Conservation (phyloP, 768 basidiomycete genomes). For the Agaricus sinodeliciosus region DNA sequence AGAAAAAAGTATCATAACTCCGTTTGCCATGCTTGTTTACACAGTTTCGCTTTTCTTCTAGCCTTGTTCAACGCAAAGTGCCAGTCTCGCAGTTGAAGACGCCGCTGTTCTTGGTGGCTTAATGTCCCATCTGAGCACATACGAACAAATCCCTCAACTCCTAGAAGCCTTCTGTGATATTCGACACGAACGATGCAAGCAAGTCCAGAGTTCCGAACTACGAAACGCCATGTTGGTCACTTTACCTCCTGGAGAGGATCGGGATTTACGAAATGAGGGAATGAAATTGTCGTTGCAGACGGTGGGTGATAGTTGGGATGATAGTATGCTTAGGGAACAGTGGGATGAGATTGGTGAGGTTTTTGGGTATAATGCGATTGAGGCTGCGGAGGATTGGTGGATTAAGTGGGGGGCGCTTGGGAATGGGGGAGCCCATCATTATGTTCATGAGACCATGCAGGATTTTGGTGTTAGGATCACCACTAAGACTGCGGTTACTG, state of each 20-base stretch:
- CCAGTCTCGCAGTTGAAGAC: conserved; percentile 47
- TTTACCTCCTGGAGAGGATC: conserved; percentile 35
- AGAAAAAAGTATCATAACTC: too few relatives aligned
- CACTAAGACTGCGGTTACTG: conserved; percentile 13
- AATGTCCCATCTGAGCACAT: conserved; percentile 38
- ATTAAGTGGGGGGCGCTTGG: conserved; percentile 43
- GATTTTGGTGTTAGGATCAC: conserved; percentile 15
- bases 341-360: conserved; percentile 43
- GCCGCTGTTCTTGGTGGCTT: conserved; percentile 48
- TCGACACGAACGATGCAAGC: conserved; percentile 36
- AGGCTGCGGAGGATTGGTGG: conserved; percentile 56
- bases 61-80: conserved; percentile 43
- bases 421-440: conserved; percentile 19
- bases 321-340: conserved; percentile 31
- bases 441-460: conserved; percentile 12
- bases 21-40: too few relatives aligned
- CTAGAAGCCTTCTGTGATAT: conserved; percentile 47
- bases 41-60: too few relatives aligned
- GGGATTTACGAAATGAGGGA: conserved; percentile 34
- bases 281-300: conserved; percentile 21
- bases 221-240: conserved; percentile 34
- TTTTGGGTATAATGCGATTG: conserved; percentile 44
- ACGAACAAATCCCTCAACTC: conserved; percentile 40
- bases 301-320: conserved; percentile 27
- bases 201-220: conserved; percentile 36